Evolutionary conservation across 1,284 basidiomycete genomes (phyloP), one percentile per base, ranked within the genome.

Genomic region (Cryptococcus hybrid): DNA sequence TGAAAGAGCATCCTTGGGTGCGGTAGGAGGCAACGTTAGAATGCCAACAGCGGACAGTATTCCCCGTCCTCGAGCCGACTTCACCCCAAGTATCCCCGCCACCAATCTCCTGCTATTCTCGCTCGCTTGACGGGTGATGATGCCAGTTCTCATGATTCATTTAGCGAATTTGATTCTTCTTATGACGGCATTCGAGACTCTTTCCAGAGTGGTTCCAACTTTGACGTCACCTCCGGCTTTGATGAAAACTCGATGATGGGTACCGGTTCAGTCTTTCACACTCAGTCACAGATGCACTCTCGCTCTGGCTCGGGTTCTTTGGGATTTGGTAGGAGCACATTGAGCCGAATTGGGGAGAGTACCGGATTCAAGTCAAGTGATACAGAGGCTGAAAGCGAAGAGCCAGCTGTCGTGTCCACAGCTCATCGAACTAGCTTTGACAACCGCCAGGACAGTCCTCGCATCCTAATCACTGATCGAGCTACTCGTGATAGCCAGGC

Each of bases 41-140:
- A 48, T 72, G 4, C 74, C 74, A 0, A 61, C 64, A 3, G 62
- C 65, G 2, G 61, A 66, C 4, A 67, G 64, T 37, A 69, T 75
- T 45, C 70, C 74, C n/a, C 65, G 75, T 40, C 77, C 74, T 4
- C 61, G 71, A 37, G 62, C 64, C 7, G 70, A 77, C 51, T 78
- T 78, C 62, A 74, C 73, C 76, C 77, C 9, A 61, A 71, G 24
- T 76, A 74, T 58, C 75, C 76, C 13, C 68, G 75, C 52, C 66
- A 74, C 57, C 63, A 69, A 51, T 67, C 66, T 12, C 68, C 74
- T 5, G 63, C 61, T 9, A 60, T 57, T 2, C 62, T 74, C 18
- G 69, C 67, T 34, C 59, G 62, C n/a, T 54, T 75, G 45, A 65
- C 69, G 2, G 60, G 59, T 18, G 61, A 66, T 35, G 67, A 67